These are phyloP conservation scores for Besnoitia besnoiti DNA, from an alignment of 169 alveolate species.

Conservation along the genomic window DNA sequence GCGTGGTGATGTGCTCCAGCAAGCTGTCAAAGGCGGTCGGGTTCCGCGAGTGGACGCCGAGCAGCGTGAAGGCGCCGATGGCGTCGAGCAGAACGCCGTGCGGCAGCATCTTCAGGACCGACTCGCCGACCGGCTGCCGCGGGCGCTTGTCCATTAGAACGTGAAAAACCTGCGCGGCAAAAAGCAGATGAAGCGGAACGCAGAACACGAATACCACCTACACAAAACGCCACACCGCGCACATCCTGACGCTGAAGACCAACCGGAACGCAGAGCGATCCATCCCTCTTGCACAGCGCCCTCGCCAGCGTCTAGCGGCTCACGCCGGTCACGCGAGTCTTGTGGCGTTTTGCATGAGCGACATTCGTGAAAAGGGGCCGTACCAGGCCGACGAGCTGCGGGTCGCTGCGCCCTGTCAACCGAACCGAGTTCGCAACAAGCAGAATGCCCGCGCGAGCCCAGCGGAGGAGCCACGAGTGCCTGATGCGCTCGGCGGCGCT, in stretches of 20 bases:
- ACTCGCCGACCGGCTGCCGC: neutral
- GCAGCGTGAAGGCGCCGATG: neutral
- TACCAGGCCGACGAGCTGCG: neutral
- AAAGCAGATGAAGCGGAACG: too few relatives aligned
- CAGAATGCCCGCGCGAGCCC: neutral
- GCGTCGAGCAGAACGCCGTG: slow-evolving; percentile 2
- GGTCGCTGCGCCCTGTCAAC: neutral
- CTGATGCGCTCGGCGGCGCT: neutral
- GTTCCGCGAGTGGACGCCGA: neutral
- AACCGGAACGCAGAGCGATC: too few relatives aligned
- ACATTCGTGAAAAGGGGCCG: too few relatives aligned
- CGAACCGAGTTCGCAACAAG: neutral
- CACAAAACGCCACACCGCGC: too few relatives aligned
- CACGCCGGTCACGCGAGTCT: too few relatives aligned
- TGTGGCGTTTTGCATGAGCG: too few relatives aligned
- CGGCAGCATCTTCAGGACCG: neutral
- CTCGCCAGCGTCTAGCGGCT: too few relatives aligned
- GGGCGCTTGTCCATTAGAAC: neutral
- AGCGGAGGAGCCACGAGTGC: neutral
- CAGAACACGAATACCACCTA: too few relatives aligned
- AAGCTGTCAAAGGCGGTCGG: neutral
- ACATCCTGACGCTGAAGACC: too few relatives aligned
- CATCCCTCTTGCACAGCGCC: too few relatives aligned
- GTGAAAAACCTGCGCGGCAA: neutral
- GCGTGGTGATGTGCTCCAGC: neutral